These are phyloP conservation scores for Botrytis tulipae DNA, from an alignment of 2,329 filamentous ascomycete species.

Conservation along the genomic window DNA sequence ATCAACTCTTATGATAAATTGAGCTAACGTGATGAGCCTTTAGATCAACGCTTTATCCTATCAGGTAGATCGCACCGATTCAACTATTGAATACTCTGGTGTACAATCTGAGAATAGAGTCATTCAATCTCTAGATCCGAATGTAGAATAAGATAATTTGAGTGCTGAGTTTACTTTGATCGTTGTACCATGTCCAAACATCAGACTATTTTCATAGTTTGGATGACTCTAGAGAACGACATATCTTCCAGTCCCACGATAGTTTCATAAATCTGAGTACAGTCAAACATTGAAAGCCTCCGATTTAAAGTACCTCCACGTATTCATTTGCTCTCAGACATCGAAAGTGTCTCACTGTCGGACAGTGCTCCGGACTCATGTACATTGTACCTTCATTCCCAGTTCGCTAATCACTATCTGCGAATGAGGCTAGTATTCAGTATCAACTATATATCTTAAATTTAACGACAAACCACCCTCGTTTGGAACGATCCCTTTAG, in stretches of 20 bases:
- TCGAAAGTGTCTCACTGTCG: neutral
- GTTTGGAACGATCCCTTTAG: neutral
- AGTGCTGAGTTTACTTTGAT: neutral
- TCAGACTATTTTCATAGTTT: too few relatives aligned
- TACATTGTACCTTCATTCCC: neutral
- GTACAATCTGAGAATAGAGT: rapidly evolving
- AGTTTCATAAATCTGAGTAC: too few relatives aligned
- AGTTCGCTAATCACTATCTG: neutral
- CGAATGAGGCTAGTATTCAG: neutral
- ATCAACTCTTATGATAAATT: neutral
- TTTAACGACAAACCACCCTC: neutral
- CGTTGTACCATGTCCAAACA: neutral
- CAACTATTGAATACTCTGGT: too few relatives aligned
- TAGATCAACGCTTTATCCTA: too few relatives aligned
- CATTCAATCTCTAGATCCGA: neutral
- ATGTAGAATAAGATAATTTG: neutral
- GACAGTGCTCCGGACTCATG: neutral
- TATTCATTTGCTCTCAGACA: neutral
- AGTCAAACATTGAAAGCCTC: neutral
- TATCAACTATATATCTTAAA: neutral
- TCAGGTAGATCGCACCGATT: neutral
- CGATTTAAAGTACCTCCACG: neutral
- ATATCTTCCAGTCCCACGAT: too few relatives aligned
- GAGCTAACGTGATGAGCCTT: neutral
- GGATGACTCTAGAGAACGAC: too few relatives aligned